phyloP scores from a whole-genome alignment of 2,329 filamentous ascomycete genomes.

The Fusarium sp. region DNA sequence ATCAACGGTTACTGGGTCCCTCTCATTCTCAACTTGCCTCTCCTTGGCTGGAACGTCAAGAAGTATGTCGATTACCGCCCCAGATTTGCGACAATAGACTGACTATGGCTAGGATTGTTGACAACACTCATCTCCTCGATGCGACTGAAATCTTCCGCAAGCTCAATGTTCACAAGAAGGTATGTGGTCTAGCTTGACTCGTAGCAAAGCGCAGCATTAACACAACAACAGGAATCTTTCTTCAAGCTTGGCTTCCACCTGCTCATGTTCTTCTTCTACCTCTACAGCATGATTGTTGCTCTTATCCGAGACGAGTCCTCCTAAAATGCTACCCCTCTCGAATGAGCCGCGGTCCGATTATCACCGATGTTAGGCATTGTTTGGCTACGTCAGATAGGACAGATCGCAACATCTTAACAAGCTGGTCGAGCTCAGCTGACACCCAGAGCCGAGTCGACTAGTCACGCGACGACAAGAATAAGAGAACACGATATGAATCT shows the following conservation, averaged over 20 bases:
- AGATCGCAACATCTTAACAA: slow-evolving; percentile 18
- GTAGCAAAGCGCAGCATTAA: slow-evolving; percentile 33
- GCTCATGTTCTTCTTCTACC: slow-evolving; percentile 99
- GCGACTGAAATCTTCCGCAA: slow-evolving; percentile 99
- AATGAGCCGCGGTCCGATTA: slow-evolving; percentile 28
- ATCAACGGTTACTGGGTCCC: slow-evolving; percentile 99
- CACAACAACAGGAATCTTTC: slow-evolving; percentile 83
- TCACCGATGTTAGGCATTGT: slow-evolving; percentile 11
- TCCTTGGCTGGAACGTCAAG: slow-evolving; percentile 94
- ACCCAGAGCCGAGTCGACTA: slow-evolving; percentile 31
- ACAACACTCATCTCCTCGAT: slow-evolving; percentile 96
- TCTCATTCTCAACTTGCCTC: slow-evolving; percentile 88
- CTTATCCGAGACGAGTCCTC: slow-evolving; percentile 94
- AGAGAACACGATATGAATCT: slow-evolving; percentile 28
- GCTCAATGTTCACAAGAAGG: slow-evolving; percentile 99
- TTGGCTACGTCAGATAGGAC: slow-evolving; percentile 11
- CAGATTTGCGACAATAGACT: slow-evolving; percentile 15
- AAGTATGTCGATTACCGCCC: slow-evolving; percentile 74
- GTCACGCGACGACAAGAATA: slow-evolving; percentile 32
- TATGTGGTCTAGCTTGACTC: slow-evolving; percentile 49
- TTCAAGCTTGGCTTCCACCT: slow-evolving; percentile 99
- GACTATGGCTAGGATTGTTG: slow-evolving; percentile 76
- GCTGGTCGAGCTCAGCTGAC: slow-evolving; percentile 23
- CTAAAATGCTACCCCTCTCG: slow-evolving; percentile 58
- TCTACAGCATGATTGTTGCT: slow-evolving; percentile 98